These are phyloP conservation scores for Nothophoma quercina DNA, from an alignment of 2,329 filamentous ascomycete genomes.

Conservation along the genomic window DNA sequence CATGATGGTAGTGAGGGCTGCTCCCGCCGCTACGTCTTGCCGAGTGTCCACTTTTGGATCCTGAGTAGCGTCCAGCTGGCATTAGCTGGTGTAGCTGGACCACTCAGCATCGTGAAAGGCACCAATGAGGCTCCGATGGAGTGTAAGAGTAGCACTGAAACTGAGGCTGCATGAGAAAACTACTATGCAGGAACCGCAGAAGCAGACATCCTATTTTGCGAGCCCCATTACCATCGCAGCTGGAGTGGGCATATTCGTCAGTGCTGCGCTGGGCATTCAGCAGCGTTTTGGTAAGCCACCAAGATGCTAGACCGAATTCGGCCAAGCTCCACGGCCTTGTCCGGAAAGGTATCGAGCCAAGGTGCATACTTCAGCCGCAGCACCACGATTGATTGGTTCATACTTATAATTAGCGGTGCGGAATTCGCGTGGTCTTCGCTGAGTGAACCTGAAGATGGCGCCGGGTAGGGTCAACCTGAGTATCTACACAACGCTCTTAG, in stretches of 20 bases:
- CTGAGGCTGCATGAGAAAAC: slow-evolving; percentile 25
- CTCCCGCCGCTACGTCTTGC: slow-evolving; percentile 48
- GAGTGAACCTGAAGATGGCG: slow-evolving; percentile 36
- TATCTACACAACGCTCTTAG: slow-evolving; percentile 34
- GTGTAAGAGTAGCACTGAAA: slow-evolving; percentile 42
- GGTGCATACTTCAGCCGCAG: slow-evolving; percentile 29
- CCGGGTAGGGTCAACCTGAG: slow-evolving; percentile 34
- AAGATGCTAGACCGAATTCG: slow-evolving; percentile 6
- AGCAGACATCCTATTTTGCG: slow-evolving; percentile 37
- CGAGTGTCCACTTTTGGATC: slow-evolving; percentile 47
- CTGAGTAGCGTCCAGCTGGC: slow-evolving; percentile 49
- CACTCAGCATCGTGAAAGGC: slow-evolving; percentile 46
- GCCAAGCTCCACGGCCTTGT: slow-evolving; percentile 33
- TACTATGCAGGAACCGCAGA: slow-evolving; percentile 38
- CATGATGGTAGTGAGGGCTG: slow-evolving; percentile 43
- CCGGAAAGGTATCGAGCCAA: slow-evolving; percentile 35
- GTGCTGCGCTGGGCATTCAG: slow-evolving; percentile 43
- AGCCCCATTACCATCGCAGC: slow-evolving; percentile 40
- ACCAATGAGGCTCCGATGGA: slow-evolving; percentile 34
- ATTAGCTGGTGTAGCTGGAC: slow-evolving; percentile 30
- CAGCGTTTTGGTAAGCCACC: slow-evolving; percentile 38
- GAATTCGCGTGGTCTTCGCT: slow-evolving; percentile 42
- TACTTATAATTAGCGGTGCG: slow-evolving; percentile 43
- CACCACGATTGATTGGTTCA: slow-evolving; percentile 35
- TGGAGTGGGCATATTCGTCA: slow-evolving; percentile 36